Percentiles rank a stretch among this genome's conserved stretches.
Conservation (phyloP, 306 rosid genomes). For the Quercus variabilis region DNA sequence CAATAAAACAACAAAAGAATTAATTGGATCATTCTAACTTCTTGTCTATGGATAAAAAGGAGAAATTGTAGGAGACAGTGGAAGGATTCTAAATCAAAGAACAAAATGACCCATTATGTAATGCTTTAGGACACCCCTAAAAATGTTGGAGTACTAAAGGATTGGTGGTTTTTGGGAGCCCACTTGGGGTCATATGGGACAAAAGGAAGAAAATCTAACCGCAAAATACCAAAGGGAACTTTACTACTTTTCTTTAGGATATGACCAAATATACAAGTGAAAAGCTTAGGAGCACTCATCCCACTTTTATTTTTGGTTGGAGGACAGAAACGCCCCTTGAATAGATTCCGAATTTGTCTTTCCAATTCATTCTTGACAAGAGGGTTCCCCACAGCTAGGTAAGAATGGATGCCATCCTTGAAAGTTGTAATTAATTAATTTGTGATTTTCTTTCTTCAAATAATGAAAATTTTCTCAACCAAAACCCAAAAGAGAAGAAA, state of each 20-base stretch:
- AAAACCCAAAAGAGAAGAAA: no score
- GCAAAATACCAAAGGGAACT: slow-evolving; percentile 38
- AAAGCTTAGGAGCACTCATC: background rate
- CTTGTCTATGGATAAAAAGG: background rate
- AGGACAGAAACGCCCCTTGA: slow-evolving; percentile 17
- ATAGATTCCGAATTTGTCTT: background rate
- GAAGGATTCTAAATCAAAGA: slow-evolving; percentile 22
- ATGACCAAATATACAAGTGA: slow-evolving; percentile 27
- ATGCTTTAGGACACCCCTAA: slow-evolving; percentile 30
- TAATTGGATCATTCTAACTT: background rate
- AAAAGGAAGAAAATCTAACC: slow-evolving; percentile 33
- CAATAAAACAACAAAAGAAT: background rate
- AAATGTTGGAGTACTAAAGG: slow-evolving; percentile 9
- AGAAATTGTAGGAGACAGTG: slow-evolving; percentile 2
- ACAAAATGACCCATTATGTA: slow-evolving; percentile 17
- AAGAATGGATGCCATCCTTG: no score
- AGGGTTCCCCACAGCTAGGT: background rate
- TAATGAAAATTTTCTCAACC: no score
- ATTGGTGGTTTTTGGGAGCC: slow-evolving; percentile 19
- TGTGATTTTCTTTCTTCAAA: no score
- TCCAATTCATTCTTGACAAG: background rate
- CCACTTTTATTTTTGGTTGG: background rate
- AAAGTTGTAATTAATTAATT: no score
- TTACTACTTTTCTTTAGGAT: slow-evolving; percentile 33
- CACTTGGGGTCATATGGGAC: slow-evolving; percentile 36